Evolutionary conservation across 805 yeast species (phyloP).

Genomic region (Ogataea minuta): DNA sequence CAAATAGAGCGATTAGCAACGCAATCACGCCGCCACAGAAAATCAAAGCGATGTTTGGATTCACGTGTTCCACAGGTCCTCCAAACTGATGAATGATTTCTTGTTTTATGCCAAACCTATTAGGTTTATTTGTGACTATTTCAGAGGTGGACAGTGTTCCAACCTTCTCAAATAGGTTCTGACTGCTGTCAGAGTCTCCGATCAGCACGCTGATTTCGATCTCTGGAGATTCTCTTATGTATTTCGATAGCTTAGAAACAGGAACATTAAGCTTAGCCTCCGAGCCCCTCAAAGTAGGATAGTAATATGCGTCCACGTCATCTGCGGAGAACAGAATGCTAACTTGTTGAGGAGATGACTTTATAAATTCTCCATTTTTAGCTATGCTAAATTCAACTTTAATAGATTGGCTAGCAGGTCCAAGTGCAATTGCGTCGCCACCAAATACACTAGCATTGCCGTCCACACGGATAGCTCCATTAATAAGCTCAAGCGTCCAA

Average conservation of each 20-base stretch:
- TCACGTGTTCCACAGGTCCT: constrained; percentile 50
- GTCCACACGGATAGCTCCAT: constrained; percentile 8
- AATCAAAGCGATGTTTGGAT: constrained; percentile 47
- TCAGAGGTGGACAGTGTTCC: constrained; percentile 23
- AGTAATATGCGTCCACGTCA: constrained; percentile 20
- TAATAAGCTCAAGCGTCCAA: constrained; percentile 5
- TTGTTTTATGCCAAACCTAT: constrained; percentile 48
- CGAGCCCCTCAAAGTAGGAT: constrained; percentile 22
- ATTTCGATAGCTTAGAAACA: constrained; percentile 24
- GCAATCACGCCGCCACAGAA: constrained; percentile 46
- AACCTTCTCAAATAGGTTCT: constrained; percentile 18
- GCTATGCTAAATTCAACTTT: constrained; percentile 17
- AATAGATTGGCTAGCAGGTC: constrained; percentile 5
- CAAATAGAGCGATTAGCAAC: constrained; percentile 39
- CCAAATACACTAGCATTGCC: constrained; percentile 6
- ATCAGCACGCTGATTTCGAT: constrained; percentile 26
- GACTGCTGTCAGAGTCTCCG: constrained; percentile 26
- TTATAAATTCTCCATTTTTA: constrained; percentile 1
- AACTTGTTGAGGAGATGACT: constrained; percentile 27
- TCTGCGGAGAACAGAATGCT: constrained; percentile 21
- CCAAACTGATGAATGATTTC: constrained; percentile 67
- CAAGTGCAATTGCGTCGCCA: constrained; percentile 9
- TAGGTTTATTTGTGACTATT: constrained; percentile 21
- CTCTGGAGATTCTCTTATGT: constrained; percentile 18
- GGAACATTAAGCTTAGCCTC: constrained; percentile 18